phyloP scores from a whole-genome alignment of 2,329 filamentous ascomycete species.

The Cladophialophora exuberans region DNA sequence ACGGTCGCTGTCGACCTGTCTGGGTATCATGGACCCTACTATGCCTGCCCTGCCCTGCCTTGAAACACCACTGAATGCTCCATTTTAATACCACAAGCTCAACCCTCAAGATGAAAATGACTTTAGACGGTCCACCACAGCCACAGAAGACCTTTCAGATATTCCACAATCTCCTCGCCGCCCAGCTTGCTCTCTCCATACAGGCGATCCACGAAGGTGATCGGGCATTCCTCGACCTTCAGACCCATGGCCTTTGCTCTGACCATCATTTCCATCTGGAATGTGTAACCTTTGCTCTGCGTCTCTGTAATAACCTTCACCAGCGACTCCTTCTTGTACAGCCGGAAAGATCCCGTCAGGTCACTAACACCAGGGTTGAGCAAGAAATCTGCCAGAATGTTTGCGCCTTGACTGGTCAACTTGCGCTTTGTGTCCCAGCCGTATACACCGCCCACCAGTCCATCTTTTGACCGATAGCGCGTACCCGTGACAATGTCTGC shows the following conservation, averaged over 20 bases:
- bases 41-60: neutral
- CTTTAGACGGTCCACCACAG: conserved; percentile 78
- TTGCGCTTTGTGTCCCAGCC: conserved; percentile 96
- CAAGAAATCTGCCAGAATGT: conserved; percentile 93
- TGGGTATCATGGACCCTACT: neutral
- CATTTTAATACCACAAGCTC: neutral
- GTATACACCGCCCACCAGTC: conserved; percentile 73
- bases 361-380: conserved; percentile 92
- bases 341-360: conserved; percentile 87
- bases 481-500: conserved; percentile 98
- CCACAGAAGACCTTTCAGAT: conserved; percentile 80
- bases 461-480: conserved; percentile 75
- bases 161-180: conserved; percentile 94
- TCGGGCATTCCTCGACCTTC: conserved; percentile 92
- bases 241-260: conserved; percentile 94
- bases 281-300: conserved; percentile 95
- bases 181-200: conserved; percentile 96
- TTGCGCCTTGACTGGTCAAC: conserved; percentile 75
- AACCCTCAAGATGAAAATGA: neutral
- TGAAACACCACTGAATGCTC: conserved; percentile 9
- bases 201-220: conserved; percentile 91
- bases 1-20: neutral
- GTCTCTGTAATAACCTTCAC: conserved; percentile 88
- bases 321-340: conserved; percentile 90
- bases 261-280: conserved; percentile 99